Evolutionary conservation across 208 protist genomes (phyloP).

Genomic region (Wallacemonas collosoma): DNA sequence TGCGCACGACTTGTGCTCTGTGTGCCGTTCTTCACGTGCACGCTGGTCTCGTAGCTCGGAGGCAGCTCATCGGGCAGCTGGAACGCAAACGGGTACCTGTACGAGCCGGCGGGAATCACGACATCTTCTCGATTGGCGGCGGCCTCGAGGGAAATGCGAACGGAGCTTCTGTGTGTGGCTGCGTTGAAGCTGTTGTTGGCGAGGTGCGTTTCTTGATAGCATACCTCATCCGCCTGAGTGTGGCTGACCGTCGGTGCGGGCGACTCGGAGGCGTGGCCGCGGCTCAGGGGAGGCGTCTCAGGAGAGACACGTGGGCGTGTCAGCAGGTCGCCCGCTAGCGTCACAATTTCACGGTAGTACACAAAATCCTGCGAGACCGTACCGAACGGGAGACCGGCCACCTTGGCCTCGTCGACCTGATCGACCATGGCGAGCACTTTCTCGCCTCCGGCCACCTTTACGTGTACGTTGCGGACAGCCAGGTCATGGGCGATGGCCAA

Average conservation of each 20-base stretch:
- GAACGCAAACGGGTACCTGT: constrained; percentile 33
- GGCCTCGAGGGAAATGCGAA: not conserved
- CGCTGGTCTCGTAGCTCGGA: constrained; percentile 27
- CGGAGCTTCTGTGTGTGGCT: not conserved
- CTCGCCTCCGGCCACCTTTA: constrained; percentile 37
- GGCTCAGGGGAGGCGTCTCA: not conserved
- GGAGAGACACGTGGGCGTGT: constrained; percentile 2
- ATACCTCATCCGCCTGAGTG: not conserved
- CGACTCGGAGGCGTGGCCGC: not conserved
- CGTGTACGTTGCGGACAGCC: constrained; percentile 23
- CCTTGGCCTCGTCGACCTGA: constrained; percentile 29
- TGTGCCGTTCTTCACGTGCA: constrained; percentile 24
- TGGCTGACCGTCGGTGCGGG: not conserved
- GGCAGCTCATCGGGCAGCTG: constrained; percentile 25
- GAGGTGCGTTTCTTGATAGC: constrained; percentile 12
- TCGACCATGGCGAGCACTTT: constrained; percentile 28
- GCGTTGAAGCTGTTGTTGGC: constrained; percentile 9
- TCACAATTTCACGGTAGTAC: constrained; percentile 38
- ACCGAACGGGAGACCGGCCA: constrained; percentile 22
- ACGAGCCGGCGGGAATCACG: constrained; percentile 20
- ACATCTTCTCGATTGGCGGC: constrained; percentile 15
- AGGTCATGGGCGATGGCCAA: constrained; percentile 12
- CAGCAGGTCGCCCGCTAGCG: constrained; percentile 26
- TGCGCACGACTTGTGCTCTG: constrained; percentile 28
- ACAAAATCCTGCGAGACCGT: constrained; percentile 37